These are phyloP conservation scores for Solanum chiquidenum DNA, from an alignment of 257 asterid genomes.

Conservation along the genomic window DNA sequence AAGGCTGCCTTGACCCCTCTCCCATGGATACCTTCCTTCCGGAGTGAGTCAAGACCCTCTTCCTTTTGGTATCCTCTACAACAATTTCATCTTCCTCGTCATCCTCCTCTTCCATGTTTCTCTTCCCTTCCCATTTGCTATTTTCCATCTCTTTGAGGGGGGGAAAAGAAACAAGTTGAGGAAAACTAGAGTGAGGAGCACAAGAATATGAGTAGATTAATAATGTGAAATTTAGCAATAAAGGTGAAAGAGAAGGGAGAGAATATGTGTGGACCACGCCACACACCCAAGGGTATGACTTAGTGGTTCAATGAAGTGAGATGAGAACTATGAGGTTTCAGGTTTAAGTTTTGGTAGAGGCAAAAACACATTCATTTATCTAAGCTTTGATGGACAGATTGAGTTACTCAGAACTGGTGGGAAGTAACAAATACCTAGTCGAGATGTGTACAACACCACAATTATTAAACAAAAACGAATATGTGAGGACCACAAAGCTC, in stretches of 20 bases:
- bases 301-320: background rate
- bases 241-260: conserved; percentile 8
- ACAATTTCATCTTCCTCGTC: conserved; percentile 39
- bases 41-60: conserved; percentile 28
- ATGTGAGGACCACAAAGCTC: conserved; percentile 63
- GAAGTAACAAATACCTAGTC: background rate
- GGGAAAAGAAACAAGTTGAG: background rate
- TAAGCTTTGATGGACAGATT: background rate
- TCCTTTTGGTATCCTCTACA: conserved; percentile 45
- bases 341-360: background rate
- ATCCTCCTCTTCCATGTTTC: conserved; percentile 27
- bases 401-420: background rate
- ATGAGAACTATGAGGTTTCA: background rate
- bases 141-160: conserved; percentile 39
- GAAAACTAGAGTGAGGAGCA: background rate
- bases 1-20: conserved; percentile 34
- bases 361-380: background rate
- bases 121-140: conserved; percentile 46
- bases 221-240: conserved; percentile 16
- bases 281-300: background rate
- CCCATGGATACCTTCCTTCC: conserved; percentile 25
- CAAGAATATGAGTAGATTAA: background rate
- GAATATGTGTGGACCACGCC: background rate
- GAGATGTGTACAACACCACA: background rate
- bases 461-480: conserved; percentile 14